phyloP scores from a whole-genome alignment of 352 stramenopile genomes.

The Phytophthora syringae region DNA sequence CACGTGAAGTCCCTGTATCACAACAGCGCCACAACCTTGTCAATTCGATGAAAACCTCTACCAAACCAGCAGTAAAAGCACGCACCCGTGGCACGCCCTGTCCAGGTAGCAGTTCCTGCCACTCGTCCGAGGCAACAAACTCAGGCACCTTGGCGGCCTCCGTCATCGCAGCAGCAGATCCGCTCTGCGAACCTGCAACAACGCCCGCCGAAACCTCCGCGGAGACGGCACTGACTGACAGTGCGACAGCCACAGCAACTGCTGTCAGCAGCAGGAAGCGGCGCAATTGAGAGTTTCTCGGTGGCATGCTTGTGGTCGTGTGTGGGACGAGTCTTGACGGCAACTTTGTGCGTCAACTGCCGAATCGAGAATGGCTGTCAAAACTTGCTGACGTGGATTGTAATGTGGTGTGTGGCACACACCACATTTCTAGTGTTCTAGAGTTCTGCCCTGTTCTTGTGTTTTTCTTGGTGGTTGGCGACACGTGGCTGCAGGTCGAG shows the following conservation, averaged over 20 bases:
- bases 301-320: slow-evolving; percentile 8
- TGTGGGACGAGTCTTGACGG: neutral
- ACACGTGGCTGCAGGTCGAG: slow-evolving; percentile 23
- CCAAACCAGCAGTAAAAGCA: neutral
- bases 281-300: slow-evolving; percentile 22
- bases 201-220: slow-evolving; percentile 14
- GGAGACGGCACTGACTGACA: neutral
- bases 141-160: slow-evolving; percentile 33
- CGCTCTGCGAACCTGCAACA: neutral
- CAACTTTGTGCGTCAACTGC: slow-evolving; percentile 16
- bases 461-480: neutral
- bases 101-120: slow-evolving; percentile 70
- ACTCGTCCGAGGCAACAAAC: slow-evolving; percentile 63
- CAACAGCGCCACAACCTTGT: slow-evolving; percentile 7
- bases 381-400: slow-evolving; percentile 28
- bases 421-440: neutral
- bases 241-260: slow-evolving; percentile 7
- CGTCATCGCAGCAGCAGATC: slow-evolving; percentile 3
- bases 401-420: slow-evolving; percentile 15
- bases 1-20: slow-evolving; percentile 79
- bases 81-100: slow-evolving; percentile 69
- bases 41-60: slow-evolving; percentile 3
- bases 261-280: slow-evolving; percentile 30
- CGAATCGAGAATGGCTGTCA: slow-evolving; percentile 28
- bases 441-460: slow-evolving; percentile 17